Evolutionary conservation across 2,329 filamentous ascomycete genomes (phyloP), one percentile per base, ranked within the genome.

Genomic region (Epichloe bromicola): DNA sequence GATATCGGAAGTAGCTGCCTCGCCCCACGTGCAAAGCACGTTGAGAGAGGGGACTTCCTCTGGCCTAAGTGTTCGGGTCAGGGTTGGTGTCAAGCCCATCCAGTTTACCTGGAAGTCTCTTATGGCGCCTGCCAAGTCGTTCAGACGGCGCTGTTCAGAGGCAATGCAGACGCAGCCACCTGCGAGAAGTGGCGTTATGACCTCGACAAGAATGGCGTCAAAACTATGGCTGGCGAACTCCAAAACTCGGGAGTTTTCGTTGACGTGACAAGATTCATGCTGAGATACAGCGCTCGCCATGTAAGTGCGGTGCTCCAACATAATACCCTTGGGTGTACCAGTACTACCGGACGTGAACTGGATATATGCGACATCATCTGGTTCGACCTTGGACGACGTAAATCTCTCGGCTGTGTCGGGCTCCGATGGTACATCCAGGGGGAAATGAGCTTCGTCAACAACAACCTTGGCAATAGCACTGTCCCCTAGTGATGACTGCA

Each of bases 91-190:
- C 11, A 49, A 33, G 15, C 12, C 14, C 4, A 19, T 17, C 36
- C 36, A 49, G 38, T 49, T 49, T n/a, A 40, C 37, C 4, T 40
- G 5, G 8, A 26, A 33, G 12, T 49, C n/a, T 17, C n/a, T 41
- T 14, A 49, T 30, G 30, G 12, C 7, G 8, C 26, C 45, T 11
- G 30, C 10, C 12, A 47, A 12, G 15, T 33, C 14, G 33, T 47
- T 20, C 45, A 41, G 2, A 30, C 36, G 37, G 15, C 30, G 33
- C 20, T 40, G n/a, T 17, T 54, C 47, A 7, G 50, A 52, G 12
- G 53, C 50, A 8, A 54, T 26, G 34, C 46, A 54, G 12, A 54
- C 36, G 20, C 46, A 52, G 12, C 53, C 53, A 23, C 53, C 52
- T 10, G 19, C 15, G 5, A 19, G 5, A 8, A 51, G 42, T 14